Evolutionary conservation across 805 yeast species (phyloP), one percentile per base, ranked within the genome.

Genomic region (Cyberlindnera euphorbiae): DNA sequence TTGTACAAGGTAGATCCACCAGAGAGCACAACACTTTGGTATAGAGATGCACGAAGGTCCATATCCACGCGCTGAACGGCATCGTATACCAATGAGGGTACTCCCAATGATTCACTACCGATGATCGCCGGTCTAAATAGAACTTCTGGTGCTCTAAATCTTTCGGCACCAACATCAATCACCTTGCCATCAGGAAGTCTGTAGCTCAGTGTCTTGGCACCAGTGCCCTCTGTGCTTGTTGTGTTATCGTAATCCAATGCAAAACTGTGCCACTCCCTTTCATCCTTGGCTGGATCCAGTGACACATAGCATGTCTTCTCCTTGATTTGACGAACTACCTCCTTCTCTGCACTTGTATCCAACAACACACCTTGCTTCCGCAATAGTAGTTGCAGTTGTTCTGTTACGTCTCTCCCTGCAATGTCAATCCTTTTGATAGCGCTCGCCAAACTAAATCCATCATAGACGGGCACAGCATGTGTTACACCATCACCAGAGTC

Each of bases 401-500:
- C 83, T 0, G 96, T 85, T 10, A 89, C 70, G 48, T 88, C 96
- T 30, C 93, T 58, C 0, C 97, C 97, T 0, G 93, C 96, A 17
- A 87, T 56, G 53, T 88, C 93, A 42, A 82, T 66, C 36, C 96
- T 61, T 56, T 75, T 73, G 17, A 85, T 76, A 3, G 89, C 77
- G 2, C 79, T 68, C 0, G 89, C 79, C 12, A 89, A 56, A 10
- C 89, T 69, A 57, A 86, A 89, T 5, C 97, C 97, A 42, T 87
- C 88, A 59, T 77, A 90, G 0, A 90, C 86, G 0, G 97, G 96
- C 2, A 87, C 95, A 8, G 83, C 70, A 52, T 84, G 89, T 26
- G 84, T 74, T 17, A 87, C 95, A 5, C 97, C 97, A 58, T 89
- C 97, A 5, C 97, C 97, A n/a, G 82, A 74, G 53, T 89, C 96